Base-by-base conservation (phyloP, 164 flowering plant species). In the Vitis rotundifolia region DNA sequence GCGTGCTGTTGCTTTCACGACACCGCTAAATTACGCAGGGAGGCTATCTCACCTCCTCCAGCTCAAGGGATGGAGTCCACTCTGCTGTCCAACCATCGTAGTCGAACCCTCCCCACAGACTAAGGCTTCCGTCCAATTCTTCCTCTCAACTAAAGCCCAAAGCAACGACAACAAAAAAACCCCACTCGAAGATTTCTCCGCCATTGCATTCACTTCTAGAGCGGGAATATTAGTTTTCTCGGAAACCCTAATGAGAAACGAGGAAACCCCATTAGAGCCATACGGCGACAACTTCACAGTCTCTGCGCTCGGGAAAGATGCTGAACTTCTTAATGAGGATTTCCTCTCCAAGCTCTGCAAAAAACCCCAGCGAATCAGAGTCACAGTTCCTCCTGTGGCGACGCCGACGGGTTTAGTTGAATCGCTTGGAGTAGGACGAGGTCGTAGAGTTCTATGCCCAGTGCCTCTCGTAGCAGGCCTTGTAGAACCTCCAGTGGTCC, bases 201-300 rank as follows among this genome's bases (percentile, higher is more conserved):
- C 91, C 74, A 58, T 91, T 64, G 94, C 90, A 2, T 91, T 89
- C 86, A 87, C 94, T 11, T 91, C 94, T 26, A 81, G 92, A 22
- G 68, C 90, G 57, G 90, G 83, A 4, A 91, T 91, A 79, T 8
- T 80, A 15, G 79, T 92, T 22, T 75, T 85, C 76, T 55, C 79
- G 8, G 74, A 77, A 22, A 80, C 86, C 61, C 61, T 76, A 0
- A 3, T 13, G 18, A 61, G 22, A 7, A 12, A 69, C 73, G n/a
- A 37, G 3, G 3, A 28, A 47, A 86, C 79, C 5, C 84, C 85
- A 1, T 61, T 89, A 2, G 18, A 81, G 51, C 75, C 77, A 15
- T 10, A n/a, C 44, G 87, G 84, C 49, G 83, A 73, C 1, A 29
- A 48, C 6, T 84, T 91, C 76, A 70, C 69, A 0, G 50, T 91